phyloP scores from a whole-genome alignment of 2,329 filamentous ascomycete species.

The Clonostachys rhizophaga region DNA sequence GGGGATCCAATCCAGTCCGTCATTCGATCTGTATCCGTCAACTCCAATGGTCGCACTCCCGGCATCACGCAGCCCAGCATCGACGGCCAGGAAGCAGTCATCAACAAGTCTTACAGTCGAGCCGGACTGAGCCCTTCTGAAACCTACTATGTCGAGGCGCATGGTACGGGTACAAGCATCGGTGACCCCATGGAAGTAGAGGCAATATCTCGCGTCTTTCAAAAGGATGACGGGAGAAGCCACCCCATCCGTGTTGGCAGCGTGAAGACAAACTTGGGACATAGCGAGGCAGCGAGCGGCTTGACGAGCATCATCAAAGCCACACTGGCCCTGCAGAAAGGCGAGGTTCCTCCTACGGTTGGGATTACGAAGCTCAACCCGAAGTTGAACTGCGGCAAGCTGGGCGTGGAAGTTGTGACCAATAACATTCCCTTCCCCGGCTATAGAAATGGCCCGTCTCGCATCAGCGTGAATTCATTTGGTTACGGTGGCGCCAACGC shows the following conservation, averaged over 20 bases:
- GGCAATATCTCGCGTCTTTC: constrained; percentile 25
- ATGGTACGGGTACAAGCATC: constrained; percentile 19
- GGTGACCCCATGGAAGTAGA: constrained; percentile 19
- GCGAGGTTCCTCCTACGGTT: constrained; percentile 14
- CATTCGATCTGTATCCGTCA: constrained; percentile 39
- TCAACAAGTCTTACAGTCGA: constrained; percentile 13
- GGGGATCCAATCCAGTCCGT: constrained; percentile 45
- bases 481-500: constrained; percentile 41
- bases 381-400: constrained; percentile 7
- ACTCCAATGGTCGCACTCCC: constrained; percentile 41
- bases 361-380: constrained; percentile 15
- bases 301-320: constrained; percentile 18
- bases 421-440: constrained; percentile 8
- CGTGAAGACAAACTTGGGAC: constrained; percentile 16
- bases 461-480: constrained; percentile 12
- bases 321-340: constrained; percentile 14
- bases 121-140: constrained; percentile 11
- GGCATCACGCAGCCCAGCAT: constrained; percentile 49
- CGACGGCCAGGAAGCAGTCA: constrained; percentile 30
- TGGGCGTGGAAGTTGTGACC: too few relatives aligned
- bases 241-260: constrained; percentile 31
- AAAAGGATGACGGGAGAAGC: constrained; percentile 7
- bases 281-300: constrained; percentile 18
- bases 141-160: constrained; percentile 20
- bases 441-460: not conserved